A percentile compares a stretch with the other conserved stretches of the same genome.
Evolutionary conservation across 2,329 filamentous ascomycete genomes (phyloP).

Genomic region (Aspergillus transmontanensis): DNA sequence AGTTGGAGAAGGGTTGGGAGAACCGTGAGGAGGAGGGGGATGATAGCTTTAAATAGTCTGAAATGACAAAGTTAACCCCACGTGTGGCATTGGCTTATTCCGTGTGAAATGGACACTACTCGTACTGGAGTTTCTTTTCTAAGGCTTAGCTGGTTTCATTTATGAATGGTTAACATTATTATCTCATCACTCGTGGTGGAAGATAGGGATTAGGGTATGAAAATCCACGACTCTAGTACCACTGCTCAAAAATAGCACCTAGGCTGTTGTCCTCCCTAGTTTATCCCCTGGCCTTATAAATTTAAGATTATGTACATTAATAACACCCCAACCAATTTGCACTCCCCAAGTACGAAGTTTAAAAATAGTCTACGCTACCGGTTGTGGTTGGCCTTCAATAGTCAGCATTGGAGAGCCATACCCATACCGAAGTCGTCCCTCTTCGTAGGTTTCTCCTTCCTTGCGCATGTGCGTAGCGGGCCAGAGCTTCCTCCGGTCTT

Average conservation of each 20-base stretch:
- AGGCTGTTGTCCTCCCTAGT: not conserved
- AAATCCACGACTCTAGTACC: not conserved
- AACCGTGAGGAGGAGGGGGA: not conserved
- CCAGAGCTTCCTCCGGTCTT: conserved; percentile 43
- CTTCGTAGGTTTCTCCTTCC: conserved; percentile 37
- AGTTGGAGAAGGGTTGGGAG: not conserved
- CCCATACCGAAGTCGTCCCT: conserved; percentile 37
- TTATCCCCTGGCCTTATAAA: not conserved
- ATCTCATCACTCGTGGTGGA: not conserved
- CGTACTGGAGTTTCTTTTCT: not conserved
- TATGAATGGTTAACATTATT: not conserved
- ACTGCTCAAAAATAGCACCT: not conserved
- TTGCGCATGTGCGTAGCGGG: conserved; percentile 45
- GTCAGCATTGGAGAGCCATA: conserved; percentile 45
- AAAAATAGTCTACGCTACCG: not conserved
- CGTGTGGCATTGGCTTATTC: not conserved
- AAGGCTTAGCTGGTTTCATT: not conserved
- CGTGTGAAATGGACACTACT: not conserved
- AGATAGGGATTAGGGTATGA: not conserved
- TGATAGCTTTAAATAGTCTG: not conserved
- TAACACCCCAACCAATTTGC: not conserved
- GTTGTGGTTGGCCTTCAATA: conserved; percentile 25
- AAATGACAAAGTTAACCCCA: not conserved
- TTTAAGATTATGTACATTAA: not conserved
- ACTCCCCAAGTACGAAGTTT: not conserved